Conservation (phyloP, 2,329 filamentous ascomycete species). For the Stylonectria norvegica region DNA sequence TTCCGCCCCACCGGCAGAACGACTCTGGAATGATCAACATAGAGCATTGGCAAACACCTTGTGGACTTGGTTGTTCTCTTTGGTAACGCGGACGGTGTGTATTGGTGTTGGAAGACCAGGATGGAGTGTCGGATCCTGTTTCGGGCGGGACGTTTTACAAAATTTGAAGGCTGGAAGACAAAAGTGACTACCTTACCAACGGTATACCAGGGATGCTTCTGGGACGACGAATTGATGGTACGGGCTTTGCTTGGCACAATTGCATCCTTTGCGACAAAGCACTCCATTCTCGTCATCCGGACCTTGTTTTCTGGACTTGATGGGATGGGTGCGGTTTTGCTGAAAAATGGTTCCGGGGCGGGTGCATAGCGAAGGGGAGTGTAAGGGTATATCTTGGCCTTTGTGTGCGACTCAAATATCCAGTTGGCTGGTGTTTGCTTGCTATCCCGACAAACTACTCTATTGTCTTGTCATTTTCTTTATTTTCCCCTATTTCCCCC, state of each 20-base stretch:
- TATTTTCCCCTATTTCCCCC: conserved; percentile 5
- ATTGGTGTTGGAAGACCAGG: conserved; percentile 37
- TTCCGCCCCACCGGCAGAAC: conserved; percentile 27
- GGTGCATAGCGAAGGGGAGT: conserved; percentile 45
- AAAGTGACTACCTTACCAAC: conserved; percentile 36
- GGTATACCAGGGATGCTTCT: conserved; percentile 31
- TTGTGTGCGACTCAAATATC: conserved; percentile 34
- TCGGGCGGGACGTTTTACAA: conserved; percentile 35
- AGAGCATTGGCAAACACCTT: conserved; percentile 45
- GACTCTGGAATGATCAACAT: conserved; percentile 44
- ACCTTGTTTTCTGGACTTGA: conserved; percentile 12
- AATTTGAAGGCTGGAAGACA: conserved; percentile 38
- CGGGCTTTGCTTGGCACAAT: conserved; percentile 29
- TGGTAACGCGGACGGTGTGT: conserved; percentile 36
- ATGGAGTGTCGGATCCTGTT: conserved; percentile 38
- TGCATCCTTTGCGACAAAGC: conserved; percentile 34
- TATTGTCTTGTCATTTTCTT: conserved; percentile 7
- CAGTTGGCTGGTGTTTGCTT: conserved; percentile 29
- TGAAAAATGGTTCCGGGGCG: conserved; percentile 40
- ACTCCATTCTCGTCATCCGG: neutral
- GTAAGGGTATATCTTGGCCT: conserved; percentile 39
- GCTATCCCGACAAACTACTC: conserved; percentile 19
- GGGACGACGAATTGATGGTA: conserved; percentile 30
- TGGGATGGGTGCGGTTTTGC: conserved; percentile 35
- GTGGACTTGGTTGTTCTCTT: conserved; percentile 41